Evolutionary conservation across 2,329 filamentous ascomycete species (phyloP).

Genomic region (Claviceps spartinae): DNA sequence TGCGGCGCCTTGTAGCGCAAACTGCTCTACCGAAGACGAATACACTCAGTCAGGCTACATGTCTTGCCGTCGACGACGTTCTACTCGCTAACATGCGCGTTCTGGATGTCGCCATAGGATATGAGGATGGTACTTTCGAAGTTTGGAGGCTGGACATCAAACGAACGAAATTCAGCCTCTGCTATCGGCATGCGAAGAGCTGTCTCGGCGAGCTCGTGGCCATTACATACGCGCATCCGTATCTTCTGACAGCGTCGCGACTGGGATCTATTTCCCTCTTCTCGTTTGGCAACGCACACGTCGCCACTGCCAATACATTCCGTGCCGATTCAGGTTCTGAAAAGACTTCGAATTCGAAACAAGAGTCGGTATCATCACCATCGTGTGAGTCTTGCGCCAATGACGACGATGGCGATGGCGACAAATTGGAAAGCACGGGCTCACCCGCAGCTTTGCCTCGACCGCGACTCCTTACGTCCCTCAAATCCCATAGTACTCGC

Average conservation of each 20-base stretch:
- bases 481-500: constrained; percentile 68
- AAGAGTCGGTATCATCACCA: not conserved
- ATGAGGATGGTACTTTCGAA: constrained; percentile 56
- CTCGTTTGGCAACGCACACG: constrained; percentile 33
- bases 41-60: constrained; percentile 34
- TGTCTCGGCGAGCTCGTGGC: constrained; percentile 53
- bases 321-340: not conserved
- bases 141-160: constrained; percentile 48
- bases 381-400: not conserved
- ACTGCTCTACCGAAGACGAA: constrained; percentile 18
- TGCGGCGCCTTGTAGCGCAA: constrained; percentile 44
- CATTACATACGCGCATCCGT: constrained; percentile 60
- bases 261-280: constrained; percentile 67
- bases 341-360: not conserved
- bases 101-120: constrained; percentile 54
- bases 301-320: not conserved
- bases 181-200: constrained; percentile 48
- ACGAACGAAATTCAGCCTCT: constrained; percentile 27
- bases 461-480: constrained; percentile 51
- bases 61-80: constrained; percentile 50
- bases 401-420: not conserved
- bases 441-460: constrained; percentile 7
- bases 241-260: constrained; percentile 64
- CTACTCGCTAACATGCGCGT: constrained; percentile 25
- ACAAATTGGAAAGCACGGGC: too few relatives aligned